Conservation (phyloP, 768 basidiomycete genomes). For the Hysterangium stoloniferum region DNA sequence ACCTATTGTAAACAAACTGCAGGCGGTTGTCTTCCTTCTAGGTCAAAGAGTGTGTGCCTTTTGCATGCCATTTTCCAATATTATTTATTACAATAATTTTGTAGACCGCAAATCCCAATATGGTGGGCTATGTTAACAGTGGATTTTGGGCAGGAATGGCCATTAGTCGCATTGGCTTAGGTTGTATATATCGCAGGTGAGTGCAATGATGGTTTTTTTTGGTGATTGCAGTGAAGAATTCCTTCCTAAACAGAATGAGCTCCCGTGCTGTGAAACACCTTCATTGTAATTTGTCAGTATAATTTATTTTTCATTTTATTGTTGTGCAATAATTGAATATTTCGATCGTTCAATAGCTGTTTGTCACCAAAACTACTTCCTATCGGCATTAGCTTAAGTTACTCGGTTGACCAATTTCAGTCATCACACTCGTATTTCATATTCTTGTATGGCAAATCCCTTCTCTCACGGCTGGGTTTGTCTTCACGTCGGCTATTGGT, state of each 20-base stretch:
- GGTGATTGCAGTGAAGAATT: background rate
- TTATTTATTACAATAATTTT: background rate
- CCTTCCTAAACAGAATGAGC: background rate
- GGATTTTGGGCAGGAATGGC: constrained; percentile 54
- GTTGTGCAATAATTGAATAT: background rate
- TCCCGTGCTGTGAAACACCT: constrained; percentile 5
- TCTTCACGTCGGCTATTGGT: constrained; percentile 30
- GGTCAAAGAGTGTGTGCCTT: constrained; percentile 36
- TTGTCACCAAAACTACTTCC: constrained; percentile 2
- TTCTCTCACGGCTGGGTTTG: constrained; percentile 38
- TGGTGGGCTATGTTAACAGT: constrained; percentile 48
- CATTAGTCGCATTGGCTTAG: constrained; percentile 41
- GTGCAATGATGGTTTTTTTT: constrained; percentile 4
- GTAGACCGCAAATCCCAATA: constrained; percentile 40
- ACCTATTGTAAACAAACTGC: no score
- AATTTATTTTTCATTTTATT: background rate
- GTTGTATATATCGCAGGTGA: constrained; percentile 37
- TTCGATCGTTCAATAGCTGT: background rate
- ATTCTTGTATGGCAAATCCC: constrained; percentile 44
- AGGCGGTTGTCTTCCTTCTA: constrained; percentile 50
- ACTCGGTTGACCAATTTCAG: no score
- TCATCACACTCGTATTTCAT: constrained; percentile 38
- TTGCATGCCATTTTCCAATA: background rate
- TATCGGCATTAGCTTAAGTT: no score
- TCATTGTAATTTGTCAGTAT: constrained; percentile 32